phyloP scores from a whole-genome alignment of 495 filamentous ascomycete genomes.

The Podospora bellae-mahoneyi region DNA sequence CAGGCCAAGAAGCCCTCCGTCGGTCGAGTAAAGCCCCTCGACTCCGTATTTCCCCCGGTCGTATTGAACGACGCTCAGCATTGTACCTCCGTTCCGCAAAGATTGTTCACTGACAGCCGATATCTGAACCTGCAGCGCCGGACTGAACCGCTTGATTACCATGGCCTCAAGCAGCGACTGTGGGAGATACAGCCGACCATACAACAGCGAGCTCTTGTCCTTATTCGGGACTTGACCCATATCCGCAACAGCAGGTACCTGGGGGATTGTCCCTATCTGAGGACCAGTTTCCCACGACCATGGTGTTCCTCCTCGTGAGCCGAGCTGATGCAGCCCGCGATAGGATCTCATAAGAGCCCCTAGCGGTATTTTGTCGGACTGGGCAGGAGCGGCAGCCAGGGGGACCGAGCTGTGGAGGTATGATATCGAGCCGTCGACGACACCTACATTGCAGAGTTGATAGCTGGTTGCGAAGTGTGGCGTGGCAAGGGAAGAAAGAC shows the following conservation, averaged over 20 bases:
- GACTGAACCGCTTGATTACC: constrained; percentile 76
- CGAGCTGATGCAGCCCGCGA: constrained; percentile 41
- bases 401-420: constrained; percentile 85
- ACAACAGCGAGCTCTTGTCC: constrained; percentile 59
- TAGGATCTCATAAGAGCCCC: constrained; percentile 48
- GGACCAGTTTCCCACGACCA: constrained; percentile 9
- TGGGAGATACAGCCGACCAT: constrained; percentile 86
- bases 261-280: neutral
- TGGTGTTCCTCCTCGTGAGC: constrained; percentile 16
- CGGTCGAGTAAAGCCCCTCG: constrained; percentile 89
- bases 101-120: constrained; percentile 74
- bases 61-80: constrained; percentile 78
- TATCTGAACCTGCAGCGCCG: constrained; percentile 73
- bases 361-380: constrained; percentile 46
- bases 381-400: constrained; percentile 49
- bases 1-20: constrained; percentile 82
- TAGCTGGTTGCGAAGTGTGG: constrained; percentile 91
- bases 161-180: constrained; percentile 80
- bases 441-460: constrained; percentile 73
- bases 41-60: constrained; percentile 84
- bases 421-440: constrained; percentile 87
- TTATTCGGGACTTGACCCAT: neutral
- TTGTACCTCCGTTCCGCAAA: constrained; percentile 70
- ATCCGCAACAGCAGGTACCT: neutral
- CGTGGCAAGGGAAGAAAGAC: constrained; percentile 84